Evolutionary conservation across 129 eudicot genomes (phyloP), one percentile per base, ranked within the genome.

Genomic region (Centella asiatica): DNA sequence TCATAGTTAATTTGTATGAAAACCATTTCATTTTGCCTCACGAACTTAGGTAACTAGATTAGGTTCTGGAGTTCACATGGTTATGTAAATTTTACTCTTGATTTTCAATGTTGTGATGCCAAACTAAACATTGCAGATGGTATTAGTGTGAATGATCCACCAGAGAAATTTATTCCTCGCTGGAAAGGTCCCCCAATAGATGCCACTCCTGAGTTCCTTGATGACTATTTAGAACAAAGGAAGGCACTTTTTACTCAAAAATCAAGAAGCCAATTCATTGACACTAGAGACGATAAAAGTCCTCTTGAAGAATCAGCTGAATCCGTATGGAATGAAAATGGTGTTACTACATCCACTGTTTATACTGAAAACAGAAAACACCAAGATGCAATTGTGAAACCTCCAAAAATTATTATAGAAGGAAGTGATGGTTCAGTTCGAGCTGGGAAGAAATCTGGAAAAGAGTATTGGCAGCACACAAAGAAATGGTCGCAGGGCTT

Each of bases 401-500:
- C 72, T 64, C 67, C 96, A 71, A 92, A 75, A 74, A 92, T 85
- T 14, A 68, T 84, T 55, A 84, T 92, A 77, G 84, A 92, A 80
- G 76, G 96, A 8, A 92, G 98, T 62, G 98, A 92, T 46, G 98
- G 98, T 42, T 81, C 98, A 17, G 60, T 78, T 14, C 81, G 75
- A 66, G 82, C 88, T 29, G 98, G 95, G 18, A 87, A 87, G 55
- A 92, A 69, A 74, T 61, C 79, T 5, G 96, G 95, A 44, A 87
- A 84, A 76, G 98, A 92, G 83, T 84, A 48, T 66, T 92, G 98
- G 98, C 69, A 82, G 72, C 96, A 92, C 75, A 92, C 98, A 0
- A 92, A 87, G 79, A 92, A 87, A 76, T 87, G 94, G 95, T 87
- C 98, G 20, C 87, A 80, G 33, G 98, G 95, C 19, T 87, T 87